Evolutionary conservation across 1,284 basidiomycete species (phyloP).

Genomic region (Mycena citricolor): DNA sequence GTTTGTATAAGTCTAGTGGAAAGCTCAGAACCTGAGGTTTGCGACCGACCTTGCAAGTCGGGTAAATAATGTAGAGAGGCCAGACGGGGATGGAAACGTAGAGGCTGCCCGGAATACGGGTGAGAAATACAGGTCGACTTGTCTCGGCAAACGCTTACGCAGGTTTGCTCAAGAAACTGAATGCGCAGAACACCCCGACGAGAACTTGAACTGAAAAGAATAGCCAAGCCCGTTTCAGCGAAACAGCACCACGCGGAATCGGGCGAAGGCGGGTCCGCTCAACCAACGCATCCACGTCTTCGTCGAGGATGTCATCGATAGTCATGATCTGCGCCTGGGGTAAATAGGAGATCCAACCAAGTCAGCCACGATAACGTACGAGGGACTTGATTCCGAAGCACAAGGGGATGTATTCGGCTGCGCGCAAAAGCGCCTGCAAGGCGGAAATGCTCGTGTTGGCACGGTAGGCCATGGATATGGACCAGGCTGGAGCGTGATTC

Average conservation of each 20-base stretch:
- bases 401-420: conserved; percentile 26
- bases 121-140: neutral
- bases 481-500: conserved; percentile 25
- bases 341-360: neutral
- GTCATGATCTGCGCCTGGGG: conserved; percentile 31
- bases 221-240: conserved; percentile 27
- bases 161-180: conserved; percentile 19
- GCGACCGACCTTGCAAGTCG: conserved; percentile 31
- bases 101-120: conserved; percentile 18
- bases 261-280: conserved; percentile 28
- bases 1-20: neutral
- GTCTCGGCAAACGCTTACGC: conserved; percentile 17
- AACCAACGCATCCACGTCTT: conserved; percentile 29
- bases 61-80: conserved; percentile 31
- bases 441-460: conserved; percentile 23
- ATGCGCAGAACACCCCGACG: conserved; percentile 25
- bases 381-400: conserved; percentile 32
- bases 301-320: conserved; percentile 31
- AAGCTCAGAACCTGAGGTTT: neutral
- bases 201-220: conserved; percentile 28
- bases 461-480: conserved; percentile 30
- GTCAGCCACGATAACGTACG: conserved; percentile 22
- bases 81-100: conserved; percentile 25
- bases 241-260: conserved; percentile 29
- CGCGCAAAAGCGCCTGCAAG: conserved; percentile 13